Evolutionary conservation across 768 basidiomycete species (phyloP), one percentile per base, ranked within the genome.

Genomic region (Stropharia rugosoannulata): DNA sequence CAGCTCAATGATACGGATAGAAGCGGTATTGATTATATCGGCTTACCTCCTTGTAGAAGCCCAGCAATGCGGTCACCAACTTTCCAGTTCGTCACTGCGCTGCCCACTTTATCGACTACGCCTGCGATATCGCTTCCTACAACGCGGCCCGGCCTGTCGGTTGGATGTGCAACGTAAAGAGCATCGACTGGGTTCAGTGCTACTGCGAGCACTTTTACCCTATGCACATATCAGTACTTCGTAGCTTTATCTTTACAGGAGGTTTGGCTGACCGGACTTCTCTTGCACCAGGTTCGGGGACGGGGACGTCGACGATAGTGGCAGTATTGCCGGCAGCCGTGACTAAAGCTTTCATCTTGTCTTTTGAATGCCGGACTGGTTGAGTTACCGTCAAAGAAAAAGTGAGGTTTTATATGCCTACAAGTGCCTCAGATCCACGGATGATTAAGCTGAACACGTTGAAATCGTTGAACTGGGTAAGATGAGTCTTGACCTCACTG

Each of bases 121-220:
- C 73, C 74, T 18, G 74, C 67, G 36, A 74, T 59, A 51, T 75
- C 74, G 32, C 66, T 70, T 6, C 73, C 74, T 1, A 74, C 65
- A 11, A 72, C 65, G 15, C 68, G 67, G 36, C 72, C 72, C 15
- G 67, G 66, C 40, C 62, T 56, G 27, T 64, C 66, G 4, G 58
- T 57, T 29, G 64, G 67, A 39, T 65, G 55, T 19, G 60, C 63
- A 41, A 63, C 63, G 48, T 68, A 71, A 9, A 70, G 57, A 15
- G 72, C 58, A 45, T 75, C 69, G n/a, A 69, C 64, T 7, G 71
- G 69, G 51, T 75, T 74, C 38, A 75, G 51, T 5, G 67, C 73
- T 6, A 72, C 61, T 13, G 67, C 60, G 41, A 67, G 65, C 2
- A 73, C 72, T 58, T 66, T 64, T 29, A 72, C 56, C 5, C 71